These are phyloP conservation scores for Artemisia annua DNA, from an alignment of 129 eudicot genomes.

Conservation along the genomic window DNA sequence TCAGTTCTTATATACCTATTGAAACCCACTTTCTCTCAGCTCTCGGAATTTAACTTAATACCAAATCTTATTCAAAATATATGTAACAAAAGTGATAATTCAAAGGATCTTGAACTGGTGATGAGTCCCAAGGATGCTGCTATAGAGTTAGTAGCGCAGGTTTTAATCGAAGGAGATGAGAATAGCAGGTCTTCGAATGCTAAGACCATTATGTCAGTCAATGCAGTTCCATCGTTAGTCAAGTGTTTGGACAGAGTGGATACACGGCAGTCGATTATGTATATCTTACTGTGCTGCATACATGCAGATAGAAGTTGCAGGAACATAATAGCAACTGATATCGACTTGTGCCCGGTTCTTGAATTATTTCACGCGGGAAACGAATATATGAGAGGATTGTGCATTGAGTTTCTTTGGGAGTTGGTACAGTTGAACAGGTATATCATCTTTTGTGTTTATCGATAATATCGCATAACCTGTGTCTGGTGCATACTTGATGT, in stretches of 20 bases:
- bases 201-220: slow-evolving; percentile 42
- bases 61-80: slow-evolving; percentile 47
- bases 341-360: slow-evolving; percentile 70
- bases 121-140: slow-evolving; percentile 80
- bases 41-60: slow-evolving; percentile 44
- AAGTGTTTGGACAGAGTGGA: slow-evolving; percentile 55
- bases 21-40: slow-evolving; percentile 68
- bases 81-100: slow-evolving; percentile 46
- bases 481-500: not conserved
- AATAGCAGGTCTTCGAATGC: slow-evolving; percentile 45
- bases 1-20: slow-evolving; percentile 59
- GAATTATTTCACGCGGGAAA: slow-evolving; percentile 82
- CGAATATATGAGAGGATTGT: slow-evolving; percentile 60
- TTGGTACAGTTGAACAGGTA: slow-evolving; percentile 77
- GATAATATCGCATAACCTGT: not conserved
- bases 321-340: slow-evolving; percentile 54
- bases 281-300: slow-evolving; percentile 64
- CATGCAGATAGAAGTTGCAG: slow-evolving; percentile 59
- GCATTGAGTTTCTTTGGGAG: slow-evolving; percentile 77
- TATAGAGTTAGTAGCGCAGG: slow-evolving; percentile 55
- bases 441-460: not conserved
- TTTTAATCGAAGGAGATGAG: slow-evolving; percentile 68
- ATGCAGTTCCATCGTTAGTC: slow-evolving; percentile 59
- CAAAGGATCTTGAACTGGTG: slow-evolving; percentile 43
- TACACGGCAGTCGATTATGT: slow-evolving; percentile 54